Evolutionary conservation across 768 basidiomycete species (phyloP).

Genomic region (Serendipita sp.): DNA sequence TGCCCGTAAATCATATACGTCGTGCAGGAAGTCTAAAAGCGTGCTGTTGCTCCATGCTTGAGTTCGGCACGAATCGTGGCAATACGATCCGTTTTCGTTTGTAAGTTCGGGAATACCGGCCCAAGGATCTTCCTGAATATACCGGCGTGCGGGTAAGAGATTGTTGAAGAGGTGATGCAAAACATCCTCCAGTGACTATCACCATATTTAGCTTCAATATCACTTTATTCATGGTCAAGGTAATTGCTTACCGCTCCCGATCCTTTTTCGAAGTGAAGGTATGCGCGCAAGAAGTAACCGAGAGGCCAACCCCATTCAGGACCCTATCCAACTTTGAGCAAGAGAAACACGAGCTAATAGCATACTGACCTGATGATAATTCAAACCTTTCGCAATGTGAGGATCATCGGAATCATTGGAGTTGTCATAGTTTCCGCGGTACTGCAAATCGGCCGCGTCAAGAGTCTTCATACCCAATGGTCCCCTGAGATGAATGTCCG

Average conservation of each 20-base stretch:
- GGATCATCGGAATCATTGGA: constrained; percentile 78
- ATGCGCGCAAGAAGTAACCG: constrained; percentile 90
- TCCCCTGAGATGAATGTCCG: constrained; percentile 62
- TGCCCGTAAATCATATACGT: constrained; percentile 32
- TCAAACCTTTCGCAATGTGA: constrained; percentile 78
- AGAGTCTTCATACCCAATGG: constrained; percentile 96
- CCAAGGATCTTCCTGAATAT: constrained; percentile 77
- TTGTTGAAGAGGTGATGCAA: constrained; percentile 65
- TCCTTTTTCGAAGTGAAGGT: constrained; percentile 67
- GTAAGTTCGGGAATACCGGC: constrained; percentile 87
- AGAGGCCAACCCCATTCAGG: constrained; percentile 93
- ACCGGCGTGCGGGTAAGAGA: constrained; percentile 49
- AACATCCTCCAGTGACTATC: constrained; percentile 50
- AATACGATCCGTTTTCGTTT: constrained; percentile 68
- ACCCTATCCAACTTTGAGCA: constrained; percentile 32
- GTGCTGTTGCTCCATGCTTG: constrained; percentile 97
- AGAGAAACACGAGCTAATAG: not conserved
- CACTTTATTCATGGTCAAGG: constrained; percentile 15
- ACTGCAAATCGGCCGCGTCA: constrained; percentile 74
- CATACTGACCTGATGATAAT: constrained; percentile 68
- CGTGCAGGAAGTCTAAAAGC: constrained; percentile 73
- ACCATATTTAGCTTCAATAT: not conserved
- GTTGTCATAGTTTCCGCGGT: constrained; percentile 86
- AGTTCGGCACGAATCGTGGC: constrained; percentile 76
- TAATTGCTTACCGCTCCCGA: constrained; percentile 51